Evolutionary conservation across 108 stramenopile species (phyloP), one percentile per base, ranked within the genome.

Genomic region (Pseudonitzschia multiseries): DNA sequence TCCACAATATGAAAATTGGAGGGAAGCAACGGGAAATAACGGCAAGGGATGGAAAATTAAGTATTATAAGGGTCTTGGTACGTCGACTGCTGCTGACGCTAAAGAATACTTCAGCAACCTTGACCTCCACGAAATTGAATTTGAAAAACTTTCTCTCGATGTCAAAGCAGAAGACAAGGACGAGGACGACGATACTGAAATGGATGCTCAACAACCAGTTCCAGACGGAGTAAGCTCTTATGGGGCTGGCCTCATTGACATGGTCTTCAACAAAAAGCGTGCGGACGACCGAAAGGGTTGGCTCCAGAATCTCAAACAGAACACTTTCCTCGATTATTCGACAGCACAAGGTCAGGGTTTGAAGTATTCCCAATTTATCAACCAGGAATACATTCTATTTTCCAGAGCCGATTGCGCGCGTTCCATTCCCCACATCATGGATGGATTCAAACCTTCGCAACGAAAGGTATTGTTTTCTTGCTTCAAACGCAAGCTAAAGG

Each of bases 41-140:
- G 97, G 83, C 20, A 97, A 98, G 73, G 97, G 97, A 17, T 99
- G 93, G 95, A 90, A 69, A 15, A 95, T 93, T 83, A 93, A 94
- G 87, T 99, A 99, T 83, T 99, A 99, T 85, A 99, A 99, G 85
- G 98, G 98, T 77, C 83, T 99, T 40, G 98, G 99, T 65, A 99
- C 99, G 2, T 96, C 95, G 22, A 98, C 97, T 12, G 84, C 94
- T 33, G 82, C 87, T 48, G 99, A 99, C 79, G 99, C 97, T 46
- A 93, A 92, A 65, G 92, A 91, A 68, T 95, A 93, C 67, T 93
- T 92, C 73, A 83, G 88, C 5, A 86, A 93, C 54, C 77, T 93
- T 43, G 86, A 87, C 32, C 71, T 78, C 24, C 93, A 95, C 53
- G 90, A 93, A 66, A 78, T 93, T 65, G 72, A 73, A 42, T 95